Evolutionary conservation across 164 flowering plant genomes (phyloP).

Genomic region (Nymphaea colorata): DNA sequence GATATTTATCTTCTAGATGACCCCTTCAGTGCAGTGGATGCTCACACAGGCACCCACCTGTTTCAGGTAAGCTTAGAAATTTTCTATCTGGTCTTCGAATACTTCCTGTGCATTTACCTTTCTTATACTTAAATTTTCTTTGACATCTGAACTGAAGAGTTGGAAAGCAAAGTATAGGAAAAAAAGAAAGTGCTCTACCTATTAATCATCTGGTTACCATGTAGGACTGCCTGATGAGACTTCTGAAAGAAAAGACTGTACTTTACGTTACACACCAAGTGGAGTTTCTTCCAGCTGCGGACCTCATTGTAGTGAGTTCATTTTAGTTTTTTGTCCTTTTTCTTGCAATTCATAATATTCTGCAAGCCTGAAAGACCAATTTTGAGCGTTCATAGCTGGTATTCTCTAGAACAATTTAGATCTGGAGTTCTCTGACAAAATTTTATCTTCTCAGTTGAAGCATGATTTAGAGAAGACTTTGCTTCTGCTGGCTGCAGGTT

Average conservation of each 20-base stretch:
- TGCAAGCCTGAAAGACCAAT: background rate
- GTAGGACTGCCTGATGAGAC: conserved; percentile 87
- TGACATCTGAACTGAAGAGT: too few species aligned
- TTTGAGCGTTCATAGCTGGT: background rate
- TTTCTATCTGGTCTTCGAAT: background rate
- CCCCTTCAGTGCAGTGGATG: conserved; percentile 99
- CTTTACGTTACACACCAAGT: conserved; percentile 95
- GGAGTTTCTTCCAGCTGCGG: conserved; percentile 96
- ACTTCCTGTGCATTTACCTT: too few species aligned
- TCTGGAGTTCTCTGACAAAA: background rate
- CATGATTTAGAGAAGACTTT: too few species aligned
- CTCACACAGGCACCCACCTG: conserved; percentile 92
- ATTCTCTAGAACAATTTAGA: conserved; percentile 4
- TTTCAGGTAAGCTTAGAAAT: conserved; percentile 42
- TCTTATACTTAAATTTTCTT: too few species aligned
- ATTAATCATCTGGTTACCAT: background rate
- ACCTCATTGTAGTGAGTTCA: conserved; percentile 69
- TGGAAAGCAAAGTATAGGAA: too few species aligned
- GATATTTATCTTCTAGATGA: conserved; percentile 93
- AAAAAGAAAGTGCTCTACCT: too few species aligned
- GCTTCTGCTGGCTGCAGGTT: conserved; percentile 34
- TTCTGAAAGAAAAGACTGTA: conserved; percentile 75
- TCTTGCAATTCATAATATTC: background rate
- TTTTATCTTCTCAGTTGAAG: too few species aligned
- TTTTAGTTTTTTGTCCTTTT: background rate